Evolutionary conservation across 768 basidiomycete genomes (phyloP).

Genomic region (Leccinum barrowsii): DNA sequence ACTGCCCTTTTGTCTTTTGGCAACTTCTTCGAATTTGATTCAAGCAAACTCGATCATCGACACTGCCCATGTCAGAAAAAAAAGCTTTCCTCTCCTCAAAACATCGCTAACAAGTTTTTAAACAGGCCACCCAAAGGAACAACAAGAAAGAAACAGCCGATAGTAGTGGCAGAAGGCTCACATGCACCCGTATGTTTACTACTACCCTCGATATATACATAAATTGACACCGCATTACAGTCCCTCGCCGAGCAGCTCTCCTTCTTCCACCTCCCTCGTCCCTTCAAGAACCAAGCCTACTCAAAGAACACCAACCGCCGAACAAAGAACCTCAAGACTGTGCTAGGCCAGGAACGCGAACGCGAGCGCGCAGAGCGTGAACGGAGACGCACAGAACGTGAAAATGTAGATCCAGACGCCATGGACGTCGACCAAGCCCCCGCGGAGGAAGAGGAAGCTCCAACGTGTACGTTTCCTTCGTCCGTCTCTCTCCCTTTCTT

Average conservation of each 20-base stretch:
- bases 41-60: background rate
- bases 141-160: slow-evolving; percentile 14
- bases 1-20: too few species aligned
- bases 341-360: slow-evolving; percentile 76
- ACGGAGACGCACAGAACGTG: slow-evolving; percentile 46
- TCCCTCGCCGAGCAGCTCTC: slow-evolving; percentile 73
- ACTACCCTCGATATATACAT: background rate
- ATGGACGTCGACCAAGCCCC: slow-evolving; percentile 54
- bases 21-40: too few species aligned
- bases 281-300: slow-evolving; percentile 76
- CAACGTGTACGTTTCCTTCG: slow-evolving; percentile 54
- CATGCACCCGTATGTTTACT: slow-evolving; percentile 21
- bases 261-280: slow-evolving; percentile 62
- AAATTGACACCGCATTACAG: slow-evolving; percentile 31
- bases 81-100: background rate
- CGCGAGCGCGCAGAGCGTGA: slow-evolving; percentile 69
- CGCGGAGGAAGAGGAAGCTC: slow-evolving; percentile 54
- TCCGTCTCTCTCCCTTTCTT: too few species aligned
- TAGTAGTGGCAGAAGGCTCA: background rate
- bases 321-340: slow-evolving; percentile 76
- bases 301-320: slow-evolving; percentile 67
- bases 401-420: slow-evolving; percentile 41
- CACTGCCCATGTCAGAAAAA: background rate
- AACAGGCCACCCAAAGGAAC: slow-evolving; percentile 30
- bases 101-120: background rate